Percentiles rank a stretch among this genome's conserved stretches.
phyloP scores from a whole-genome alignment of 257 asterid genomes.

The Nicotiana sylvestris region DNA sequence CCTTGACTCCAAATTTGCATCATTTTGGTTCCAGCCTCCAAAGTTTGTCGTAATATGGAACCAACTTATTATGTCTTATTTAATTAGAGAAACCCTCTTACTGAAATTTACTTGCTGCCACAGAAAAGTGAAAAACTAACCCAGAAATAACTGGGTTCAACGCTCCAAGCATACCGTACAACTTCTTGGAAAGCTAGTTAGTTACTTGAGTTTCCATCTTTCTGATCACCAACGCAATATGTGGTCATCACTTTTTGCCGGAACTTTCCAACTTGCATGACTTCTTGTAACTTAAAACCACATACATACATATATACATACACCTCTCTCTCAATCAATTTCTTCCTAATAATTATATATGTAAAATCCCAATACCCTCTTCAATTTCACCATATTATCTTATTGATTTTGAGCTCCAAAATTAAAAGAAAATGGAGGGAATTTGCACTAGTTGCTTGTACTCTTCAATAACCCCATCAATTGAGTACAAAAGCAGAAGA shows the following conservation, averaged over 20 bases:
- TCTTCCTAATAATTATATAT: neutral
- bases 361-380: neutral
- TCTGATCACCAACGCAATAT: neutral
- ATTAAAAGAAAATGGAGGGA: constrained; percentile 1
- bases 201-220: neutral
- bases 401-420: neutral
- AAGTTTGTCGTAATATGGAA: too few relatives aligned
- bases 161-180: neutral
- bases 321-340: neutral
- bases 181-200: neutral
- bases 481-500: constrained; percentile 4
- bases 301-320: neutral
- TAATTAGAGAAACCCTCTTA: too few relatives aligned
- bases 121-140: neutral
- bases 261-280: neutral
- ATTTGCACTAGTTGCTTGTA: constrained; percentile 12
- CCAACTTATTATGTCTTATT: too few relatives aligned
- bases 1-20: too few relatives aligned
- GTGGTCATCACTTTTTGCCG: constrained; percentile 1
- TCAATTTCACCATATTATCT: neutral
- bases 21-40: too few relatives aligned
- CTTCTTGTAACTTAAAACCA: neutral
- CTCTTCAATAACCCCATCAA: neutral
- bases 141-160: neutral
- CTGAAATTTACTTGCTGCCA: neutral